phyloP scores from a whole-genome alignment of 2,329 filamentous ascomycete genomes.

The Aspergillus sp. region DNA sequence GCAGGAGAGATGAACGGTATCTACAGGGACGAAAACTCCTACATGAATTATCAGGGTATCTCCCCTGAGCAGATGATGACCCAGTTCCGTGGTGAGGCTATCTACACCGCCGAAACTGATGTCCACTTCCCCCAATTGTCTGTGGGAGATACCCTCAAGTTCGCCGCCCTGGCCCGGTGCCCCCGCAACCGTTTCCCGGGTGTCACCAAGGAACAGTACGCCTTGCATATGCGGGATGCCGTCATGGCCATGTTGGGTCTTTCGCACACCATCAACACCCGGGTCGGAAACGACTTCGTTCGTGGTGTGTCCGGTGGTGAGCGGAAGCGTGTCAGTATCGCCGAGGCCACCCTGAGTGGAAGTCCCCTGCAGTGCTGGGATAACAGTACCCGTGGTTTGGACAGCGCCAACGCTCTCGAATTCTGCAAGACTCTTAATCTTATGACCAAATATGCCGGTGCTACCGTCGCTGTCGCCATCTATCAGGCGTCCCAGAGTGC shows the following conservation, averaged over 20 bases:
- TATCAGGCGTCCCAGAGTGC: constrained; percentile 50
- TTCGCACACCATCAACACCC: constrained; percentile 51
- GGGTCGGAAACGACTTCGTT: constrained; percentile 54
- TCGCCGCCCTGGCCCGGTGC: constrained; percentile 69
- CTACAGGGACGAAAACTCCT: constrained; percentile 64
- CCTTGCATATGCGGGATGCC: constrained; percentile 42
- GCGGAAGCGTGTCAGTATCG: constrained; percentile 60
- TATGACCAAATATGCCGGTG: constrained; percentile 49
- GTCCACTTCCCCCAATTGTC: constrained; percentile 76
- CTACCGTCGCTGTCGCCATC: constrained; percentile 53
- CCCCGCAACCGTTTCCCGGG: constrained; percentile 40
- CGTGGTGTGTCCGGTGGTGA: constrained; percentile 62
- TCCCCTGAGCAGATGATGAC: constrained; percentile 56
- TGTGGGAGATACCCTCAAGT: constrained; percentile 75
- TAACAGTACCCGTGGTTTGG: constrained; percentile 49
- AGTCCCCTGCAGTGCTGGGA: constrained; percentile 49
- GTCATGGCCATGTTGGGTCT: constrained; percentile 45
- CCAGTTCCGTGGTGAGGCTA: constrained; percentile 70
- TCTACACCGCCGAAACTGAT: constrained; percentile 82
- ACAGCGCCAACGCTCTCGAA: constrained; percentile 55
- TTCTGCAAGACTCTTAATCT: constrained; percentile 53
- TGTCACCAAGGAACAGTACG: constrained; percentile 42
- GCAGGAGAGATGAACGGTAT: constrained; percentile 82
- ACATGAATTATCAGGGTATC: constrained; percentile 73
- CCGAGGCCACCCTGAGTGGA: constrained; percentile 50